Base-by-base conservation (phyloP, 352 stramenopile species). In the Phytophthora hibernalis region DNA sequence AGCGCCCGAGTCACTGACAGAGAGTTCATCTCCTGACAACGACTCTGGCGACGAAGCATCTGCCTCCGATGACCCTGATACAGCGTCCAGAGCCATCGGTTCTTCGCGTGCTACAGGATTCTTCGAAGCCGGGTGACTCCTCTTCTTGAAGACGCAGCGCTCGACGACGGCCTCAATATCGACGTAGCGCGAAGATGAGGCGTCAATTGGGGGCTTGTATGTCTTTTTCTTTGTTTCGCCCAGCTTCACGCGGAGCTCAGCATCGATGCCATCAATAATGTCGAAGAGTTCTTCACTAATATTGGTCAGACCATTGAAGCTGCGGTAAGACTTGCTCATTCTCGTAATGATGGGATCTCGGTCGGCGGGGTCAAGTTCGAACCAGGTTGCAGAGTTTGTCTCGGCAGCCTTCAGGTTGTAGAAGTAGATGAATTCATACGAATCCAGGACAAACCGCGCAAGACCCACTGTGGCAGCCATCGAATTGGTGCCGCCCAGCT, bases 361-460 rank as follows among this genome's bases (percentile, higher is more conserved):
- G 31, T 79, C 70, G 5, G 49, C 16, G 16, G 43, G 31, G 12
- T 66, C 51, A 16, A 82, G 63, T 20, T 82, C 70, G 35, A 82
- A 82, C 74, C 74, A 82, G 11, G 37, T 42, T 9, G 76, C 22
- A 9, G 54, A 72, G 18, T 68, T 50, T n/a, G 53, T 70, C 7
- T 65, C 68, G 1, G 35, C 51, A 6, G 70, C 74, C 30, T 72
- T 74, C 49, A 68, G 37, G 49, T 79, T 66, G 60, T 79, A 82
- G 13, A 74, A 76, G 55, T 77, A 77, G 38, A 82, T 72, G 47
- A 82, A 82, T 49, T 82, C 74, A 44, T 77, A 82, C 54, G 74
- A 82, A 44, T 82, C 74, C 45, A 82, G 55, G 21, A 82, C 50
- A 35, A 72, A 77, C 16, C 74, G 47, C 6, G 74, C 74, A 6